Base-by-base conservation (phyloP, 192 early-diverging fungal species). In the Backusella luteola region DNA sequence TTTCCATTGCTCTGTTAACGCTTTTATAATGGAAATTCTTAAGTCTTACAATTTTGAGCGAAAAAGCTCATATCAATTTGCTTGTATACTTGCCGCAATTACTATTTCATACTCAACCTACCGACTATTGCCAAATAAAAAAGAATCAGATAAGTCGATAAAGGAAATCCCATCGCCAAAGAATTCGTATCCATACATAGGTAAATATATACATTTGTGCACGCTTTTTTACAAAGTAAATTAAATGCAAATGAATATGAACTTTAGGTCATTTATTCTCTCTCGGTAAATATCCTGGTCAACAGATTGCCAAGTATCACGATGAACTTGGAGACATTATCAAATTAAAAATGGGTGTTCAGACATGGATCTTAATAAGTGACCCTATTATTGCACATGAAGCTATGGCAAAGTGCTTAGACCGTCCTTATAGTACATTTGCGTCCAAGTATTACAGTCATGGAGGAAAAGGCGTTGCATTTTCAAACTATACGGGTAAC, bases 291-390 rank as follows among this genome's bases (percentile, higher is more conserved):
- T 5, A 21, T 1, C 53, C 56, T 39, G 29, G 6, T 4, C 15
- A 44, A 12, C 23, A 23, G 6, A 42, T 74, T 41, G 35, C 29
- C 11, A 52, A 73, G 49, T 73, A 34, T 19, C 46, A 73, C 34
- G 29, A 73, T 15, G 46, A 73, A 2, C n/a, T 73, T 7, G 71
- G 71, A 42, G 26, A 42, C 17, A 72, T 72, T 4, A 73, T 73
- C 14, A 46, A 73, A 34, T 23, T 52, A 34, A 23, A 52, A 34
- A 17, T 73, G 15, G 46, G 46, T 34, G 41, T 34, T 12, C 11
- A 73, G 29, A 52, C 32, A n/a, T 73, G 23, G 44, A 52, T 52
- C 6, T 7, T 42, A 17, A 29, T 74, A 19, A 66, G 56, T 14
- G 38, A 66, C 6, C 73, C 53, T 2, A 19, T 26, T 26, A 19